Conservation (phyloP, 2,329 filamentous ascomycete genomes). For the Neurospora sp. region DNA sequence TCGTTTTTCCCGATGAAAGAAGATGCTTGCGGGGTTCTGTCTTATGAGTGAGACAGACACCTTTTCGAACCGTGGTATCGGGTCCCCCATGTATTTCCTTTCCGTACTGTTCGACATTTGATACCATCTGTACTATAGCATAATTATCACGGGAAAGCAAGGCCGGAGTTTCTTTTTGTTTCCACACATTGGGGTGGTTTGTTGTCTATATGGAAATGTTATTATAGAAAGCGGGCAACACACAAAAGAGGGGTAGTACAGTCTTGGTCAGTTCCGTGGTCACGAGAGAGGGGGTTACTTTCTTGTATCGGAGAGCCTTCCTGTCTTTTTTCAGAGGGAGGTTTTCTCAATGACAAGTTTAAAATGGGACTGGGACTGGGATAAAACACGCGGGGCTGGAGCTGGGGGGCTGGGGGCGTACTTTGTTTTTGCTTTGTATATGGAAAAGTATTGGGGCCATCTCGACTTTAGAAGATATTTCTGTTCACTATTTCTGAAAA, state of each 20-base stretch:
- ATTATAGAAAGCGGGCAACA: background rate
- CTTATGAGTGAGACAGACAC: background rate
- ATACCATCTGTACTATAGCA: conserved; percentile 1
- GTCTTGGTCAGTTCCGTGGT: background rate
- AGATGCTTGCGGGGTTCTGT: background rate
- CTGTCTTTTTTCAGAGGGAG: background rate
- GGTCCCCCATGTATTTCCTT: background rate
- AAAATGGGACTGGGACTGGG: background rate
- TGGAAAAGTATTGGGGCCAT: background rate
- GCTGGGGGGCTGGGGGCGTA: background rate
- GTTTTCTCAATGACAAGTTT: background rate
- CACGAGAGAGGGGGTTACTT: background rate
- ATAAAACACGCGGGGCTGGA: background rate
- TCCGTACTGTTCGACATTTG: background rate
- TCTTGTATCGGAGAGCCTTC: too few species aligned
- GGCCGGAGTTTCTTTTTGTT: background rate
- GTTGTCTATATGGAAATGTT: background rate
- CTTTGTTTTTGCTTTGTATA: background rate
- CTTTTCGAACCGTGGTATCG: background rate
- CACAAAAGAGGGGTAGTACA: background rate
- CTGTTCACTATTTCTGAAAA: background rate
- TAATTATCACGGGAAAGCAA: background rate
- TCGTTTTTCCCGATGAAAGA: background rate
- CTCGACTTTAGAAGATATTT: background rate
- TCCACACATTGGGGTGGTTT: background rate